Evolutionary conservation across 768 basidiomycete genomes (phyloP).

Genomic region (Lactarius vividus): DNA sequence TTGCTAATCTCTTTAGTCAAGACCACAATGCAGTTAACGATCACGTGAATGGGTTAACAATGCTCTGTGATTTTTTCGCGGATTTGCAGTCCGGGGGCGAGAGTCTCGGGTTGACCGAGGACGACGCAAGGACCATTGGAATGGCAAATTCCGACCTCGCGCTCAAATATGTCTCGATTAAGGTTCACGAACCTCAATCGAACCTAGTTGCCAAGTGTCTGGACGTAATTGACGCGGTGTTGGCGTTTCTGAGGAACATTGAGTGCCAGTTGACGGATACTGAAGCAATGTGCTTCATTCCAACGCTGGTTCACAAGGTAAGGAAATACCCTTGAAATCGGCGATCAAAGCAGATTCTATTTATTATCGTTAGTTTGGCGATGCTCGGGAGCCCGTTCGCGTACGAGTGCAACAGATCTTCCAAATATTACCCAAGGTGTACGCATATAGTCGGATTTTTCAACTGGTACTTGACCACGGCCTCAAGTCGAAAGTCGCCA

Average conservation of each 20-base stretch:
- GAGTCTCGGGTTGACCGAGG: constrained; percentile 42
- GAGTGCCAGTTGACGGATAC: constrained; percentile 80
- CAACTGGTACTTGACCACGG: constrained; percentile 86
- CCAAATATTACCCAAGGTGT: constrained; percentile 81
- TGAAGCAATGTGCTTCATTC: constrained; percentile 86
- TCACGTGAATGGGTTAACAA: constrained; percentile 72
- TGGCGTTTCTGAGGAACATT: constrained; percentile 68
- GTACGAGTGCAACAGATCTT: constrained; percentile 80
- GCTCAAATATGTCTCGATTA: constrained; percentile 91
- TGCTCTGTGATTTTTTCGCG: constrained; percentile 73
- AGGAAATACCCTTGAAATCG: constrained; percentile 33
- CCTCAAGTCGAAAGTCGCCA: constrained; percentile 84
- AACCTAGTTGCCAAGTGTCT: constrained; percentile 85
- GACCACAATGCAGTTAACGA: constrained; percentile 96
- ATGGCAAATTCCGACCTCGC: constrained; percentile 88
- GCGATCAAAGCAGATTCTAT: neutral
- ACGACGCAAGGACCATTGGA: constrained; percentile 59
- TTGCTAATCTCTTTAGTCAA: constrained; percentile 83
- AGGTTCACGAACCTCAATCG: constrained; percentile 86
- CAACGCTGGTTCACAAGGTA: constrained; percentile 89
- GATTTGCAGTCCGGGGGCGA: constrained; percentile 56
- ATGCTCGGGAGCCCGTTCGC: constrained; percentile 81
- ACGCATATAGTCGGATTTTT: constrained; percentile 91
- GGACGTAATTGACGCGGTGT: constrained; percentile 77
- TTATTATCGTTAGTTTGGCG: constrained; percentile 68